Percentiles rank a stretch among this genome's conserved stretches.
Evolutionary conservation across 1,284 basidiomycete genomes (phyloP).

Genomic region (Anthracocystis panici-leucophaei): DNA sequence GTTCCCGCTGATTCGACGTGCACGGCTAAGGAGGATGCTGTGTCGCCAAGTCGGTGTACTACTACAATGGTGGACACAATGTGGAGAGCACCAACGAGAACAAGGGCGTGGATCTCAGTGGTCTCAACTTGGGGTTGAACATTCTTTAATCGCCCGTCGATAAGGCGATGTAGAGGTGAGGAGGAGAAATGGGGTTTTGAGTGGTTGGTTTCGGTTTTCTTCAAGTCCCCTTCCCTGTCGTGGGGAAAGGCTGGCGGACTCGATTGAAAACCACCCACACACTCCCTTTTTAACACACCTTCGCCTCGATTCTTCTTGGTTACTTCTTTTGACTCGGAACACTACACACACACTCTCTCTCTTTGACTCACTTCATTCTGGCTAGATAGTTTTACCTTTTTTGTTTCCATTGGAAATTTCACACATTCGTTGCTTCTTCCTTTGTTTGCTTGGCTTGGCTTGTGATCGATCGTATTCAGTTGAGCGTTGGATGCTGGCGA

Average conservation of each 20-base stretch:
- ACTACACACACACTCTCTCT: conserved; percentile 13
- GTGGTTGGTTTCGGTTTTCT: too few species aligned
- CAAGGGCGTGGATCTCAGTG: conserved; percentile 41
- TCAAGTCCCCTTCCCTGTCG: too few species aligned
- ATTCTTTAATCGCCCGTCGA: conserved; percentile 24
- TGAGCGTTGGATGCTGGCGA: neutral
- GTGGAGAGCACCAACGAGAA: conserved; percentile 32
- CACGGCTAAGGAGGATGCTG: conserved; percentile 41
- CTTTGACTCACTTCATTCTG: conserved; percentile 1
- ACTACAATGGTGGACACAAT: conserved; percentile 56
- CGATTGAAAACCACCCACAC: too few species aligned
- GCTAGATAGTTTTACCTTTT: conserved; percentile 18
- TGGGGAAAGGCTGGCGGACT: too few species aligned
- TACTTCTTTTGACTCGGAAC: neutral
- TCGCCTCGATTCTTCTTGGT: too few species aligned
- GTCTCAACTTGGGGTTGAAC: conserved; percentile 44
- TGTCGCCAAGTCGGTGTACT: conserved; percentile 35
- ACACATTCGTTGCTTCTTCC: conserved; percentile 18
- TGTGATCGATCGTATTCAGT: neutral
- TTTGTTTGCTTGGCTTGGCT: neutral
- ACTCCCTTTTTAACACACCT: too few species aligned
- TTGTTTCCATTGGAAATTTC: conserved; percentile 5
- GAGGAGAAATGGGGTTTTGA: too few species aligned
- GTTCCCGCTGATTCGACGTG: conserved; percentile 36
- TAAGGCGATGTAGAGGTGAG: too few species aligned